Percentiles rank a stretch among this genome's conserved stretches.
Evolutionary conservation across 1,284 basidiomycete species (phyloP).

Genomic region (Ceratobasidium sp.): DNA sequence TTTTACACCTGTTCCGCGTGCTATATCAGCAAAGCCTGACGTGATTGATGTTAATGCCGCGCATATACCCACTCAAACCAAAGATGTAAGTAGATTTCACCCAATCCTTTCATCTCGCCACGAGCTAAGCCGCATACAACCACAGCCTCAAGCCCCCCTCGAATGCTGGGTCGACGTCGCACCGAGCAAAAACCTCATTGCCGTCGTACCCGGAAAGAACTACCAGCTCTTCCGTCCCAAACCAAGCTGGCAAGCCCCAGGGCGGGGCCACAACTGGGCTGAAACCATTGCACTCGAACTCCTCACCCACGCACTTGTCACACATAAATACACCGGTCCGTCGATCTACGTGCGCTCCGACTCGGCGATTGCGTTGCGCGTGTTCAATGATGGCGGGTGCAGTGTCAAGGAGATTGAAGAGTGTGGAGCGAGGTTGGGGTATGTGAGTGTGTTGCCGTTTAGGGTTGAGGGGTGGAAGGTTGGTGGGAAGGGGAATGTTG

Average conservation of each 20-base stretch:
- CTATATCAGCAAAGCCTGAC: background rate
- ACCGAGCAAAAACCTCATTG: slow-evolving; percentile 3
- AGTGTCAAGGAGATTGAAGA: slow-evolving; percentile 21
- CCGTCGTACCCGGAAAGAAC: slow-evolving; percentile 10
- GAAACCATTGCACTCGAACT: slow-evolving; percentile 32
- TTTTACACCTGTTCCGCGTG: slow-evolving; percentile 6
- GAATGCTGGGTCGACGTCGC: slow-evolving; percentile 35
- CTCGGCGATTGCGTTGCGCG: slow-evolving; percentile 27
- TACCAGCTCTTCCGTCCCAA: slow-evolving; percentile 25
- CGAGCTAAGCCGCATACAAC: background rate
- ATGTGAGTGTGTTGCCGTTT: slow-evolving; percentile 8
- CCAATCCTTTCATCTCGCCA: background rate
- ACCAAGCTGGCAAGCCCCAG: slow-evolving; percentile 18
- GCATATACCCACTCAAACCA: background rate
- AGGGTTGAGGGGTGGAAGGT: slow-evolving; percentile 27
- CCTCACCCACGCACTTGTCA: slow-evolving; percentile 17
- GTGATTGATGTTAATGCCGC: background rate
- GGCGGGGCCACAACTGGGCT: slow-evolving; percentile 31
- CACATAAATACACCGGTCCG: slow-evolving; percentile 9
- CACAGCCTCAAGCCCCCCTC: background rate
- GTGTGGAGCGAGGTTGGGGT: slow-evolving; percentile 9
- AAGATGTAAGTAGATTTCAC: background rate
- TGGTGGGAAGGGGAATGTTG: slow-evolving; percentile 14
- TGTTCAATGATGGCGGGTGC: slow-evolving; percentile 9
- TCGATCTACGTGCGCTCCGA: slow-evolving; percentile 15